Evolutionary conservation across 2,329 filamentous ascomycete species (phyloP).

Genomic region (Graphilbum fragrans): DNA sequence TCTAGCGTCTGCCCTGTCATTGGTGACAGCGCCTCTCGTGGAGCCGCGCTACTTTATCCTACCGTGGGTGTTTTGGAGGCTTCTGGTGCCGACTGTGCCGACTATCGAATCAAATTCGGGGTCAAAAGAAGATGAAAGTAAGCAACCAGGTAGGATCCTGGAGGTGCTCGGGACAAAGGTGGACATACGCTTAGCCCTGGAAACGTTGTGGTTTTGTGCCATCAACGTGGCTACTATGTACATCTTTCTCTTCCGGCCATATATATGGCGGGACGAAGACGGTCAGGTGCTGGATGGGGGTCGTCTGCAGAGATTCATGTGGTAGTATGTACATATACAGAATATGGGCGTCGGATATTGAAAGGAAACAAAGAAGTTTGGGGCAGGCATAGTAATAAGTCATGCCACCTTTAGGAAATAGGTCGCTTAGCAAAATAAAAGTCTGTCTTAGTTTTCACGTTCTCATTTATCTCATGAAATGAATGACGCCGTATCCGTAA

Average conservation of each 20-base stretch:
- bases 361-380: no score
- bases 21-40: constrained; percentile 82
- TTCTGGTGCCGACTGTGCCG: constrained; percentile 51
- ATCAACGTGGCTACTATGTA: constrained; percentile 58
- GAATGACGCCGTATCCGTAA: no score
- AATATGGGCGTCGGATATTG: no score
- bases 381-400: no score
- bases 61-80: constrained; percentile 85
- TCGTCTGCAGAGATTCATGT: constrained; percentile 67
- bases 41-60: constrained; percentile 95
- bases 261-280: constrained; percentile 47
- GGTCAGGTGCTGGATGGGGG: constrained; percentile 41
- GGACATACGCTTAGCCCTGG: constrained; percentile 39
- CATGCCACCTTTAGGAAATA: no score
- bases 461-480: no score
- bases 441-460: no score
- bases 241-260: constrained; percentile 57
- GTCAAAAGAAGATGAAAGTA: no score
- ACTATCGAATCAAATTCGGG: no score
- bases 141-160: neutral
- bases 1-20: constrained; percentile 59
- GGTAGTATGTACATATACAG: constrained; percentile 38
- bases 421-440: no score
- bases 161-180: constrained; percentile 13
- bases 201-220: constrained; percentile 56